Conservation (phyloP, 2,329 filamentous ascomycete genomes). For the Hymenoscyphus scutula region DNA sequence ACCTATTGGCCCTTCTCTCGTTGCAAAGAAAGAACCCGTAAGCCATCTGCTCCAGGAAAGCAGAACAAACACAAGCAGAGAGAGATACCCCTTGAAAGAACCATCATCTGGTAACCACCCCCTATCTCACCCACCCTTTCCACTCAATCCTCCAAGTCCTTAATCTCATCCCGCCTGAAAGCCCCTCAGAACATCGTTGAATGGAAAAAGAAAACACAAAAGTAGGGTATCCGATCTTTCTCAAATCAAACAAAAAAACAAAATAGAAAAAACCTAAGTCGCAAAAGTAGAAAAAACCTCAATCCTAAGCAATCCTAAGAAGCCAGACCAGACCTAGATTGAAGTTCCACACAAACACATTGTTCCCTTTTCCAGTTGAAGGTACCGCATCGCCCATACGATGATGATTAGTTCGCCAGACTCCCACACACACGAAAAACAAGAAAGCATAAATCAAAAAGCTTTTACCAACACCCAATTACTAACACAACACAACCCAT, state of each 20-base stretch:
- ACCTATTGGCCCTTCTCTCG: background rate
- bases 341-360: constrained; percentile 10
- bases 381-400: background rate
- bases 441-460: constrained; percentile 1
- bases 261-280: too few species aligned
- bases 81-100: background rate
- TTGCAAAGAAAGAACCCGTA: background rate
- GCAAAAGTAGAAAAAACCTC: too few species aligned
- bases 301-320: too few species aligned
- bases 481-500: constrained; percentile 7
- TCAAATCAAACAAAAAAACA: too few species aligned
- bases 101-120: too few species aligned
- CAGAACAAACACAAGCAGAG: background rate
- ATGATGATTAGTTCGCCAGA: background rate
- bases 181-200: too few species aligned
- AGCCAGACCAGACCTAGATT: constrained; percentile 6
- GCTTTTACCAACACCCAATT: constrained; percentile 1
- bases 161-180: too few species aligned
- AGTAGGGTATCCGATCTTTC: too few species aligned
- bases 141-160: too few species aligned
- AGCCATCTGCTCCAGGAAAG: too few species aligned
- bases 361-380: background rate
- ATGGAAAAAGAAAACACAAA: too few species aligned
- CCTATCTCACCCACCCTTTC: too few species aligned
- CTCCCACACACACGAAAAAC: constrained; percentile 3